Conservation (phyloP, 192 early-diverging fungal species). For the Coemansia erecta region DNA sequence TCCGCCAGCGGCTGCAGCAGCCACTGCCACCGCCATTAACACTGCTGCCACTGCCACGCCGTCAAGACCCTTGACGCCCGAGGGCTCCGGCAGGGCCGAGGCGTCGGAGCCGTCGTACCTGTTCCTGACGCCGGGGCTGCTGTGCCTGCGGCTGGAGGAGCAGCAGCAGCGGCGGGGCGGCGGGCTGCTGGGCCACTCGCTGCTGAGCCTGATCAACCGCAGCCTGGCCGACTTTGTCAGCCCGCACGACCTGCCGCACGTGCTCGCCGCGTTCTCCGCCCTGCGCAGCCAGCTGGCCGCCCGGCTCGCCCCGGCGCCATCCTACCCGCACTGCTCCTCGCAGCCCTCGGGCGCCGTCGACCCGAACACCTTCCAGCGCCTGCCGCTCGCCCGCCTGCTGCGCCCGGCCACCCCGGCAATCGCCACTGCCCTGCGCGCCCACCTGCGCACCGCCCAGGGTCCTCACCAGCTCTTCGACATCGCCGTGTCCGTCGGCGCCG, state of each 20-base stretch:
- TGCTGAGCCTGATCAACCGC: constrained; percentile 52
- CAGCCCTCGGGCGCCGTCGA: constrained; percentile 25
- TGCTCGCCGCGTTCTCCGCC: constrained; percentile 16
- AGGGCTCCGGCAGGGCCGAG: too few species aligned
- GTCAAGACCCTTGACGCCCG: too few species aligned
- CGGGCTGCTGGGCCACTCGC: constrained; percentile 37
- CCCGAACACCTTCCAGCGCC: constrained; percentile 40
- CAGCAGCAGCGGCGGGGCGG: neutral
- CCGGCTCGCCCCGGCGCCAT: constrained; percentile 14
- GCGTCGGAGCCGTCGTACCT: constrained; percentile 15
- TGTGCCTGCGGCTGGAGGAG: constrained; percentile 48
- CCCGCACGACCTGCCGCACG: constrained; percentile 20
- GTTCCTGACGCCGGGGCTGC: constrained; percentile 38
- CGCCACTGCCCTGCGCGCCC: constrained; percentile 24
- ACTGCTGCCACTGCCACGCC: constrained; percentile 3
- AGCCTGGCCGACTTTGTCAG: constrained; percentile 43
- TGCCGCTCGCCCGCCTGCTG: constrained; percentile 36
- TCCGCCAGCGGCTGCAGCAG: neutral
- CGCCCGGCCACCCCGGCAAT: constrained; percentile 29
- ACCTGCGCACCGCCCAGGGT: constrained; percentile 34
- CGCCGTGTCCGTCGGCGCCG: constrained; percentile 30
- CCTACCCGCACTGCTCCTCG: constrained; percentile 18
- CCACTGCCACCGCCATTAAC: neutral
- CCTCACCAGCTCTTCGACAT: constrained; percentile 39
- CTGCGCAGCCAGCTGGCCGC: constrained; percentile 15